Conservation (phyloP, 2,329 filamentous ascomycete species). For the Huntiella decipiens region DNA sequence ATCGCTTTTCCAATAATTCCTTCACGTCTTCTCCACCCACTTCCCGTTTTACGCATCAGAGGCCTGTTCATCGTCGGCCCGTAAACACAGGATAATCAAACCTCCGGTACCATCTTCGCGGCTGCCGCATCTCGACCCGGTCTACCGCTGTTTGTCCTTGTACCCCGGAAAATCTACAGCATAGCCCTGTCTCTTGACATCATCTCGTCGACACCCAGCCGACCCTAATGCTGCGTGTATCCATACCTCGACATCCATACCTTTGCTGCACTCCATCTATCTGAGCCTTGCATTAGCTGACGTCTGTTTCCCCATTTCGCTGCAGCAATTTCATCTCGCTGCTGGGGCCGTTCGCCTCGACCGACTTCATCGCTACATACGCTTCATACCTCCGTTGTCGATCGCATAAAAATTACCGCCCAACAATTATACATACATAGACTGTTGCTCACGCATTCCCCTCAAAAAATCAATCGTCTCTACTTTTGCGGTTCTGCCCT, state of each 20-base stretch:
- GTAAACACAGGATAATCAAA: too few relatives aligned
- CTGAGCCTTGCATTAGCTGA: neutral
- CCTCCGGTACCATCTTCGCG: too few relatives aligned
- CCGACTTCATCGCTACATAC: neutral
- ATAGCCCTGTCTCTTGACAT: too few relatives aligned
- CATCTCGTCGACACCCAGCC: neutral
- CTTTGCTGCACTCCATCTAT: neutral
- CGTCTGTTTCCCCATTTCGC: neutral
- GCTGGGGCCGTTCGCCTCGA: neutral
- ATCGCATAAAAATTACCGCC: too few relatives aligned
- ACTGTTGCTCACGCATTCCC: neutral
- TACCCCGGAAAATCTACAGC: too few relatives aligned
- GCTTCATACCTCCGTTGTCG: neutral
- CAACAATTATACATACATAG: neutral
- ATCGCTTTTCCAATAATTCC: too few relatives aligned
- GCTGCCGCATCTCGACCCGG: too few relatives aligned
- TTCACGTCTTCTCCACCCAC: too few relatives aligned
- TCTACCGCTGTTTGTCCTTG: too few relatives aligned
- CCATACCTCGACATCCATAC: slow-evolving; percentile 1
- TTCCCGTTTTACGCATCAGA: too few relatives aligned
- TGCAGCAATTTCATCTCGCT: neutral
- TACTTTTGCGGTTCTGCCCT: neutral
- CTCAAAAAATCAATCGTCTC: neutral
- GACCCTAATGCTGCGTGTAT: slow-evolving; percentile 3
- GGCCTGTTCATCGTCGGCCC: too few relatives aligned